Percentiles rank a stretch among this genome's conserved stretches.
These are phyloP conservation scores for Auricularia sp. DNA, from an alignment of 768 basidiomycete species.

Conservation along the genomic window DNA sequence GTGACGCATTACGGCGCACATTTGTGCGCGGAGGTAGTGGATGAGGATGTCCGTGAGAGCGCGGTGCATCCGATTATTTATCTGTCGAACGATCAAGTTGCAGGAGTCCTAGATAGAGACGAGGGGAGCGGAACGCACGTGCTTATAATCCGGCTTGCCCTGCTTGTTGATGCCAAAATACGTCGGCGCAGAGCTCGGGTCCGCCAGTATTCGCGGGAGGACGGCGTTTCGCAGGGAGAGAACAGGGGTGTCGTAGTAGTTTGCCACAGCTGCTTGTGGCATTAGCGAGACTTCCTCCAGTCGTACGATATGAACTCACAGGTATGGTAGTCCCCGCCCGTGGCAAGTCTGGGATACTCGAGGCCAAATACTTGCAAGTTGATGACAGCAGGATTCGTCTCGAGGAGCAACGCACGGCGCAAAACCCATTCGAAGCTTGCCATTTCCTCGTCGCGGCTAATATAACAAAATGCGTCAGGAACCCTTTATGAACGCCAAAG, in stretches of 20 bases:
- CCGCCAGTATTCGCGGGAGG: not conserved
- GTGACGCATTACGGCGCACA: not conserved
- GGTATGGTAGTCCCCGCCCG: not conserved
- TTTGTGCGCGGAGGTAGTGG: not conserved
- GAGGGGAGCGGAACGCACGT: not conserved
- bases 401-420: constrained; percentile 18
- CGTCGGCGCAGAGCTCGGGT: not conserved
- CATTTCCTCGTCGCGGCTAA: not conserved
- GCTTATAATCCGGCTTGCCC: not conserved
- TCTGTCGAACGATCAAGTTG: not conserved
- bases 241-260: constrained; percentile 15
- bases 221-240: not conserved
- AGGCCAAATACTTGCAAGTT: constrained; percentile 9
- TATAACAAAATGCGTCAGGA: not conserved
- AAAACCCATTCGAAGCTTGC: constrained; percentile 26
- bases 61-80: not conserved
- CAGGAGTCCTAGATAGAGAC: no score
- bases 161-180: not conserved
- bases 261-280: constrained; percentile 15
- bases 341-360: not conserved
- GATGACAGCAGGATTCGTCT: constrained; percentile 21
- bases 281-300: not conserved
- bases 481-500: no score
- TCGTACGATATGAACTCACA: not conserved
- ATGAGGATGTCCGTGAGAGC: not conserved